These are phyloP conservation scores for Aspergillus steynii DNA, from an alignment of 495 filamentous ascomycete species.

Conservation along the genomic window DNA sequence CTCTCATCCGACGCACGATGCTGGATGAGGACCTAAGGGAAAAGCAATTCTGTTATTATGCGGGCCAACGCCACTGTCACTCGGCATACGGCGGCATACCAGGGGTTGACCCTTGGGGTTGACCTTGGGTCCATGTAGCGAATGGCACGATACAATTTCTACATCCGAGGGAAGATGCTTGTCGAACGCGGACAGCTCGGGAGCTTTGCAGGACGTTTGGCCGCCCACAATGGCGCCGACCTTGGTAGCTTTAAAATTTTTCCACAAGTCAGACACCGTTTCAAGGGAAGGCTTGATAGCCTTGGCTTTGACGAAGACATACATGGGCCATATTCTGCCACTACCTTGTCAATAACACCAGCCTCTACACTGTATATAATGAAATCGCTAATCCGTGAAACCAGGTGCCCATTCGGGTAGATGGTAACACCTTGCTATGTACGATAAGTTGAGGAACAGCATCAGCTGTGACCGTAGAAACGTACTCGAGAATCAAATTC, in stretches of 20 bases:
- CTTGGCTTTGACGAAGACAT: conserved; percentile 39
- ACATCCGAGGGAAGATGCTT: conserved; percentile 83
- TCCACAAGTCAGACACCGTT: conserved; percentile 31
- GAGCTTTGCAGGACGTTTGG: conserved; percentile 97
- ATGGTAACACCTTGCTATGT: conserved; percentile 57
- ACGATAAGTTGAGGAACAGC: conserved; percentile 43
- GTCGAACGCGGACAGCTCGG: conserved; percentile 92
- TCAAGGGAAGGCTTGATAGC: conserved; percentile 6
- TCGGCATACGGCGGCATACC: conserved; percentile 43
- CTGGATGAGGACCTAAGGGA: conserved; percentile 75
- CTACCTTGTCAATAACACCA: conserved; percentile 80
- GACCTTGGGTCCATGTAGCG: conserved; percentile 90
- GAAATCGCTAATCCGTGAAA: conserved; percentile 91
- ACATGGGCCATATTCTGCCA: conserved; percentile 88
- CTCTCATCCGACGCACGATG: conserved; percentile 80
- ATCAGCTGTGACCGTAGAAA: conserved; percentile 35
- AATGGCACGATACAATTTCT: conserved; percentile 95
- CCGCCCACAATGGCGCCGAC: conserved; percentile 92
- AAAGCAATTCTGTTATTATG: conserved; percentile 16
- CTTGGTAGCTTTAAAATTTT: conserved; percentile 71
- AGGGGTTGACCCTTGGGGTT: conserved; percentile 85
- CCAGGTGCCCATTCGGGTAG: conserved; percentile 87
- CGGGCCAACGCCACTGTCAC: background rate
- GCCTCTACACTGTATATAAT: conserved; percentile 98
- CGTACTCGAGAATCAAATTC: conserved; percentile 77